Percentiles rank a stretch among this genome's conserved stretches.
phyloP scores from a whole-genome alignment of 2,329 filamentous ascomycete genomes.

The Incumbomyces delicatus region DNA sequence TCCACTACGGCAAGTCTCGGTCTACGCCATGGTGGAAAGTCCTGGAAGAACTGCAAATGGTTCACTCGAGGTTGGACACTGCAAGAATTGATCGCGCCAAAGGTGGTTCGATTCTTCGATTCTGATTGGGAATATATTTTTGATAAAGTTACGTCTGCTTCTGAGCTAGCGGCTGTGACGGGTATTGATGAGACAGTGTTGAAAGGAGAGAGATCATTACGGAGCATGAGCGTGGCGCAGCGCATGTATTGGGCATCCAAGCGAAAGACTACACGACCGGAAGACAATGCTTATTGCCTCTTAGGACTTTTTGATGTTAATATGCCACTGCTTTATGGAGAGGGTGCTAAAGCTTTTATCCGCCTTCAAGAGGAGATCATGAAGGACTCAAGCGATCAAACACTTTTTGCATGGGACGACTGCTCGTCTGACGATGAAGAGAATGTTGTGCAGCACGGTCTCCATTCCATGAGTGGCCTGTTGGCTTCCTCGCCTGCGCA shows the following conservation, averaged over 20 bases:
- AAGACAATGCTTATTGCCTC: conserved; percentile 24
- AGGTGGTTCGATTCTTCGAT: conserved; percentile 1
- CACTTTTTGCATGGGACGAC: not conserved
- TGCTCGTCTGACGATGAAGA: not conserved
- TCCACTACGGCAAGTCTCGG: not conserved
- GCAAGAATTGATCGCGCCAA: conserved; percentile 13
- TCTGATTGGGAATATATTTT: not conserved
- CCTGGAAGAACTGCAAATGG: conserved; percentile 7
- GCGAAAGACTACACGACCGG: conserved; percentile 17
- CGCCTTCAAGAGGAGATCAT: conserved; percentile 16
- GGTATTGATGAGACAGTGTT: not conserved
- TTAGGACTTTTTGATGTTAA: conserved; percentile 22
- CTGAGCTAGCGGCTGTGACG: not conserved
- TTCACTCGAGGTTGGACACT: conserved; percentile 10
- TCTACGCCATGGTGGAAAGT: not conserved
- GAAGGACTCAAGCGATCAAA: not conserved
- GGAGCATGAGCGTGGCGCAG: conserved; percentile 8
- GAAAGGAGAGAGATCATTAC: not conserved
- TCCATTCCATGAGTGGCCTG: not conserved
- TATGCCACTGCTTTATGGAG: conserved; percentile 30
- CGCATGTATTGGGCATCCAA: conserved; percentile 17
- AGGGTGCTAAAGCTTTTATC: conserved; percentile 20
- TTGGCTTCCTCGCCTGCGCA: not conserved
- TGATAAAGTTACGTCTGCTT: not conserved
- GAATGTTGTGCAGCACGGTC: not conserved